Percentiles rank a stretch among this genome's conserved stretches.
Evolutionary conservation across 169 alveolate genomes (phyloP).

Genomic region (Perkinsus olseni): DNA sequence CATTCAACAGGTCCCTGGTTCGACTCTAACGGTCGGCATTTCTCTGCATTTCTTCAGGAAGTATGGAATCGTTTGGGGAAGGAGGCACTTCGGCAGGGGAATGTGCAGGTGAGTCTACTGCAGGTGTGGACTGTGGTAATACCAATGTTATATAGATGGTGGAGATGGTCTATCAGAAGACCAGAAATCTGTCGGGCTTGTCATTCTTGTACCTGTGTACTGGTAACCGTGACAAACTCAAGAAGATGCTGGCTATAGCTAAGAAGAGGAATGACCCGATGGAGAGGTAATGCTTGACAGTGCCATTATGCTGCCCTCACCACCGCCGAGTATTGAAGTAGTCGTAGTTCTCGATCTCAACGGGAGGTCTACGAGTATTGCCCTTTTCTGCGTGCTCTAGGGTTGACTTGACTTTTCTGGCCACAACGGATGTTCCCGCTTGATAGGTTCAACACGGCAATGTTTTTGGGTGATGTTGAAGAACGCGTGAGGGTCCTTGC

Average conservation of each 20-base stretch:
- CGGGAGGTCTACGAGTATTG: no score
- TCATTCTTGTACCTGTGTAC: conserved; percentile 67
- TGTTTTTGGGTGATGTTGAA: conserved; percentile 69
- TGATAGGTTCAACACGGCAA: neutral
- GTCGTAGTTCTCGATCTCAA: no score
- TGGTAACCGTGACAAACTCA: conserved; percentile 64
- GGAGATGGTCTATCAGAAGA: conserved; percentile 74
- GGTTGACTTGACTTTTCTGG: no score
- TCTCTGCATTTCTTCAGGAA: neutral
- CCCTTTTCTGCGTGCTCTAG: no score
- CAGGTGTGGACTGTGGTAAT: no score
- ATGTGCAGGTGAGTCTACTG: conserved; percentile 22
- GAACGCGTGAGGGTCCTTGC: conserved; percentile 76
- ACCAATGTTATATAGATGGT: conserved; percentile 45
- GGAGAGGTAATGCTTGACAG: conserved; percentile 33
- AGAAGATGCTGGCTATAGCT: conserved; percentile 63
- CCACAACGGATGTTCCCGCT: no score
- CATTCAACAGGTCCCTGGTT: neutral
- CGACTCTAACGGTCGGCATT: neutral
- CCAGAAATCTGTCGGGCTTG: conserved; percentile 67
- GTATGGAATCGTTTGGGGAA: conserved; percentile 36
- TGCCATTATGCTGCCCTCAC: conserved; percentile 67
- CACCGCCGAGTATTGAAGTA: no score
- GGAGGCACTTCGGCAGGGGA: conserved; percentile 71
- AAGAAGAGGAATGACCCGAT: conserved; percentile 62